phyloP scores from a whole-genome alignment of 345 rosid species.

The Heritiera fomes region DNA sequence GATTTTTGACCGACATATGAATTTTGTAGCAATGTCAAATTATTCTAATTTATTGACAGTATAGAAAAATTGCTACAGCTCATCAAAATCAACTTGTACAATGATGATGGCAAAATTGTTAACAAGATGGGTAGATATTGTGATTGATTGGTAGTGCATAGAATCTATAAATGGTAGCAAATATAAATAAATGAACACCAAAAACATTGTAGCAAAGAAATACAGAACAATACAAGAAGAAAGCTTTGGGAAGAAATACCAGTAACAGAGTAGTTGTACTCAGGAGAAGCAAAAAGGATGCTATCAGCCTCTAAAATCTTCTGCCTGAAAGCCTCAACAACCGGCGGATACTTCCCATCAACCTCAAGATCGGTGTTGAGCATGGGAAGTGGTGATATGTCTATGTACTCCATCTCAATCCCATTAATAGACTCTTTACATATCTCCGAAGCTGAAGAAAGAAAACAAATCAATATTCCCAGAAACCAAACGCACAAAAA shows the following conservation, averaged over 20 bases:
- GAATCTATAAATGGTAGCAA: neutral
- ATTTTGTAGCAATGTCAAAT: neutral
- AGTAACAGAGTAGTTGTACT: slow-evolving; percentile 19
- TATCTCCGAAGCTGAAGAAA: slow-evolving; percentile 43
- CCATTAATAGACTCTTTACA: slow-evolving; percentile 44
- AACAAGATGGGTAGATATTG: neutral
- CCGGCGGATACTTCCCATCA: slow-evolving; percentile 17
- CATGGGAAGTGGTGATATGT: slow-evolving; percentile 64
- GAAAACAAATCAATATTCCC: neutral
- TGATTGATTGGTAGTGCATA: neutral
- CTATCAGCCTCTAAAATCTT: slow-evolving; percentile 4
- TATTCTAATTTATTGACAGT: neutral
- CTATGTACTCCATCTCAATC: slow-evolving; percentile 51
- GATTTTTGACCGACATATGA: neutral
- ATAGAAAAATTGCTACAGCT: neutral
- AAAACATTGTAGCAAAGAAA: neutral
- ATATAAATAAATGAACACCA: neutral
- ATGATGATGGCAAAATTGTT: neutral
- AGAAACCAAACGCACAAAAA: neutral
- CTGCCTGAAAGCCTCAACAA: slow-evolving; percentile 20
- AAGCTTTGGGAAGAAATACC: neutral
- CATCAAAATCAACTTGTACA: neutral
- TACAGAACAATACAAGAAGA: neutral
- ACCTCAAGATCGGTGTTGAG: slow-evolving; percentile 50
- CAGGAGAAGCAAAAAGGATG: slow-evolving; percentile 13